Evolutionary conservation across 306 rosid species (phyloP).

Genomic region (Lathyrus aphaca): DNA sequence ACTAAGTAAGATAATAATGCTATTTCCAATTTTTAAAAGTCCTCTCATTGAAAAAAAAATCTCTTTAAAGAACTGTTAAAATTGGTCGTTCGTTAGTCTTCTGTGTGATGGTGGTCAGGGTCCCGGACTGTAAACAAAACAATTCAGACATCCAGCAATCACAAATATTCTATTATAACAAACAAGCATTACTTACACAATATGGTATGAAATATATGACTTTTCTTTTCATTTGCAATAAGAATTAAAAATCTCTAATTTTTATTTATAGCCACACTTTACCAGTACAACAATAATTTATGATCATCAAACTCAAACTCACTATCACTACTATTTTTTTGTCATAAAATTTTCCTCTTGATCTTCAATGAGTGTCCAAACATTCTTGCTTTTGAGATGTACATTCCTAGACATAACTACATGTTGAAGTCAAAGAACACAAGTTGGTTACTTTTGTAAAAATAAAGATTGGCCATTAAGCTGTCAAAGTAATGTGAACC

Average conservation of each 20-base stretch:
- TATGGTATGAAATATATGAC: constrained; percentile 55
- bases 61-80: constrained; percentile 40
- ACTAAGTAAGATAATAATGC: constrained; percentile 47
- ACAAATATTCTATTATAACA: constrained; percentile 33
- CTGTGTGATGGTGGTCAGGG: constrained; percentile 42
- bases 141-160: constrained; percentile 31
- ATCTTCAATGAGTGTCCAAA: too few relatives aligned
- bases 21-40: constrained; percentile 1
- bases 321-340: too few relatives aligned
- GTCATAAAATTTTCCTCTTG: too few relatives aligned
- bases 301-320: too few relatives aligned
- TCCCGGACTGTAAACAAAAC: constrained; percentile 52
- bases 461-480: too few relatives aligned
- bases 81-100: constrained; percentile 49
- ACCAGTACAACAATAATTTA: background rate
- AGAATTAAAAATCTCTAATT: background rate
- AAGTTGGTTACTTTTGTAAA: too few relatives aligned
- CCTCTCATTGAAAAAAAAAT: constrained; percentile 34
- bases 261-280: background rate
- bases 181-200: too few relatives aligned
- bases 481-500: too few relatives aligned
- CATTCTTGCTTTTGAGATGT: too few relatives aligned
- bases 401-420: too few relatives aligned
- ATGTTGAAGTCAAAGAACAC: too few relatives aligned
- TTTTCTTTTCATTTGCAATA: constrained; percentile 18